Evolutionary conservation across 2,329 filamentous ascomycete species (phyloP), one percentile per base, ranked within the genome.

Genomic region (Calonectria hawksworthii): DNA sequence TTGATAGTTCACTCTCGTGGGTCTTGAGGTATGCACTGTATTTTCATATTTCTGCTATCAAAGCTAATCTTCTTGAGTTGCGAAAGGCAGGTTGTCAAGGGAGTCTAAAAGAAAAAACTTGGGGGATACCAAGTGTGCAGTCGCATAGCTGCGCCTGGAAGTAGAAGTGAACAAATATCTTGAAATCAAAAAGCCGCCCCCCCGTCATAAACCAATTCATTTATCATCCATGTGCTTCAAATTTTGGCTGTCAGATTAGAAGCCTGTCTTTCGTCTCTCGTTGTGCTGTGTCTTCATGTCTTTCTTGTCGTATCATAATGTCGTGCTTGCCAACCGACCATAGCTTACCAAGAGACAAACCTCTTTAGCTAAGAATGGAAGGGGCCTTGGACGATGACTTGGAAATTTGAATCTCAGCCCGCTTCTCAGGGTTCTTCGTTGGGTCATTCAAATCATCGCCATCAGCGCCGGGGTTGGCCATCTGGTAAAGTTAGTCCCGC

Each of bases 401-500:
- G 23, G 56, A 18, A 30, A 74, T 65, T 26, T 77, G 78, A 34
- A 82, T 75, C 71, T 82, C 80, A 18, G 83, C 84, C 41, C 79
- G 80, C 81, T 86, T 87, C 77, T 86, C 84, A 1, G 85, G 84
- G 75, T 87, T 88, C 78, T 85, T 83, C 21, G 86, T 87, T 11
- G 86, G 86, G 77, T 88, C 86, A 61, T 87, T 88, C 30, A 78
- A 69, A 44, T 83, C 81, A 71, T 88, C 86, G 32, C 86, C 86
- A 75, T 88, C 87, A 28, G 87, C 86, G 16, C 86, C 86, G 28
- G 87, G 87, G 74, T 88, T 88, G 14, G 86, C 87, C 85, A 87
- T 87, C 82, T 86, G 34, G 32, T 41, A 44, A 7, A 6, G 41
- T 30, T n/a, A 41, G 28, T 77, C 54, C 69, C 36, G 51, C 32